Base-by-base conservation (phyloP, 371 early-diverging fungal genomes). In the Lichtheimia hyalospora region DNA sequence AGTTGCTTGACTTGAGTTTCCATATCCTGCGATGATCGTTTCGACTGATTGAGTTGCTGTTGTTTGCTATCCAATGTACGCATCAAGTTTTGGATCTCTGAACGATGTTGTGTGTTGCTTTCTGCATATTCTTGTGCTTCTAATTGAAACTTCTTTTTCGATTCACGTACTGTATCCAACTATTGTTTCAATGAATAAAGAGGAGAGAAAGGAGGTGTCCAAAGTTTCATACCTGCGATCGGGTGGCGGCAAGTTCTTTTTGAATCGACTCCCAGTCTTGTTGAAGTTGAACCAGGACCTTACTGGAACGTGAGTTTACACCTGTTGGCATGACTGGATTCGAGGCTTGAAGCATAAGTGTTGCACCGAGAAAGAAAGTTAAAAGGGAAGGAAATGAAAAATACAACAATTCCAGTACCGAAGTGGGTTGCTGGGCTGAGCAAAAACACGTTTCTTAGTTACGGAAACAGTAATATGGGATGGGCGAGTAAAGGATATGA, bases 51-150 rank as follows among this genome's bases (percentile, higher is more conserved):
- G 39, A 78, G 49, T n/a, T 68, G 46, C 39, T 71, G 66, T 56
- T 78, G 78, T 54, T 78, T 78, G 2, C 64, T 57, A 56, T 72
- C 73, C 13, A 78, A 51, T 5, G 69, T 50, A 57, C 75, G 73
- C 73, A 78, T 73, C 7, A 78, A 52, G 54, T 67, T 62, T 50
- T 75, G 73, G 21, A 78, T 74, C 27, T 78, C 73, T 3, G 64
- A 48, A 55, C 78, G 63, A 55, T 67, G 66, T 15, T 64, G 54
- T 39, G 69, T 68, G 49, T 78, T 78, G n/a, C 66, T 57, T 27
- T 74, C 71, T 15, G 67, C 68, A 54, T 63, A 70, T 34, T 57
- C 61, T 46, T 74, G 69, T 34, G 73, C 69, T 50, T 71, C 68
- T 46, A 60, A 50, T 53, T 73, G 73, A 48, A 40, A 48, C 21